Evolutionary conservation across 176 grass and related monocot genomes (phyloP).

Genomic region (barley (Hordeum vulgare)): DNA sequence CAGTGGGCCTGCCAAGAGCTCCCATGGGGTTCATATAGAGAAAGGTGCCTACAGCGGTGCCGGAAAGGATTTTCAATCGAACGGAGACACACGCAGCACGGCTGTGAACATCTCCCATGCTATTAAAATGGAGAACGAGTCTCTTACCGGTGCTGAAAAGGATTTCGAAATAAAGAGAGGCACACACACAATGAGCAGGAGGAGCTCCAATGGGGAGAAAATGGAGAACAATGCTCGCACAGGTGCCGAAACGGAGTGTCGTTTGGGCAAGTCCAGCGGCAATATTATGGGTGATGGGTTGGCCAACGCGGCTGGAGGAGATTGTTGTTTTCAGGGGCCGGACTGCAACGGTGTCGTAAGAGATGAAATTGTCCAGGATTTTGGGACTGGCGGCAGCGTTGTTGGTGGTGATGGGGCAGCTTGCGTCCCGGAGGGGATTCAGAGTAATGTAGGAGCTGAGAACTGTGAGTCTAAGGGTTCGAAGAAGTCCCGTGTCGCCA

Average conservation of each 20-base stretch:
- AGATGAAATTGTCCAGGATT: not conserved
- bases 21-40: not conserved
- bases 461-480: not conserved
- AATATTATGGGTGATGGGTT: not conserved
- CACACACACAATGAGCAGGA: not conserved
- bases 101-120: not conserved
- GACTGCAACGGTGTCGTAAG: not conserved
- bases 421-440: not conserved
- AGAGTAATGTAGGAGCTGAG: not conserved
- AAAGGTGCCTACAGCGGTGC: not conserved
- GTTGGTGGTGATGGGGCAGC: not conserved
- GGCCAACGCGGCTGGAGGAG: not conserved
- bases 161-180: not conserved
- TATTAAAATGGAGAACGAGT: not conserved
- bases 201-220: conserved; percentile 5
- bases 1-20: not conserved
- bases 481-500: not conserved
- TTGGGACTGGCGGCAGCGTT: not conserved
- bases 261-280: not conserved
- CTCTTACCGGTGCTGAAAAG: not conserved
- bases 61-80: not conserved
- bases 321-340: not conserved
- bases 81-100: not conserved
- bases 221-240: not conserved
- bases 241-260: too few relatives aligned